Evolutionary conservation across 306 rosid species (phyloP), one percentile per base, ranked within the genome.

Genomic region (Dalbergia cultrata): DNA sequence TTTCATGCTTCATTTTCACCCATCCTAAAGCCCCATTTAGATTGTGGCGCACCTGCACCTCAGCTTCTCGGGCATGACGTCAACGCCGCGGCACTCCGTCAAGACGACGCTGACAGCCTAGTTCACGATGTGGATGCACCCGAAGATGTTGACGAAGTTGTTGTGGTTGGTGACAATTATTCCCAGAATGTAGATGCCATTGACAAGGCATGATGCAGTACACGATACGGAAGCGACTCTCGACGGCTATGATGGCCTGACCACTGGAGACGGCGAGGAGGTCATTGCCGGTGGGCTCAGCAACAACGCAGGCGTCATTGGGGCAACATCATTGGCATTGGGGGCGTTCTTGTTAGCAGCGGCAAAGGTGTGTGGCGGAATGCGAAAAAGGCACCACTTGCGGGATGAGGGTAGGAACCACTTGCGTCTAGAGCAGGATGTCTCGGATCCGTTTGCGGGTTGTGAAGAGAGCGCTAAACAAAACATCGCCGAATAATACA

Each of bases 371-470:
- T 91, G 12, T 94, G 97, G 67, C 98, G 97, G 81, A 94, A 94
- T 68, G 94, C 78, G 75, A 97, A 89, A 80, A 94, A 92, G n/a
- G n/a, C n/a, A n/a, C n/a, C n/a, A n/a, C n/a, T n/a, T n/a, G n/a
- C n/a, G n/a, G n/a, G n/a, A n/a, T n/a, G 98, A 87, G 9, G 98
- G 97, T 6, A 95, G 96, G 85, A 94, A 94, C 96, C 97, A 94
- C 78, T 90, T 92, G 95, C 18, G 98, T 94, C 85, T 94, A 97
- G 47, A 83, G 97, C 1, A 94, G 90, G 76, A 94, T 92, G 69
- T 94, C 98, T 94, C 98, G 77, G 95, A 89, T 83, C 89, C 97
- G 88, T 90, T 78, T 11, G 94, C 75, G 16, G 97, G 98, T 84
- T 94, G 97, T 7, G 92, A 85, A 47, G 98, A 90, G 17, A 94